Evolutionary conservation across 305 asterid genomes (phyloP).

Genomic region (Fraxinus dipetala): DNA sequence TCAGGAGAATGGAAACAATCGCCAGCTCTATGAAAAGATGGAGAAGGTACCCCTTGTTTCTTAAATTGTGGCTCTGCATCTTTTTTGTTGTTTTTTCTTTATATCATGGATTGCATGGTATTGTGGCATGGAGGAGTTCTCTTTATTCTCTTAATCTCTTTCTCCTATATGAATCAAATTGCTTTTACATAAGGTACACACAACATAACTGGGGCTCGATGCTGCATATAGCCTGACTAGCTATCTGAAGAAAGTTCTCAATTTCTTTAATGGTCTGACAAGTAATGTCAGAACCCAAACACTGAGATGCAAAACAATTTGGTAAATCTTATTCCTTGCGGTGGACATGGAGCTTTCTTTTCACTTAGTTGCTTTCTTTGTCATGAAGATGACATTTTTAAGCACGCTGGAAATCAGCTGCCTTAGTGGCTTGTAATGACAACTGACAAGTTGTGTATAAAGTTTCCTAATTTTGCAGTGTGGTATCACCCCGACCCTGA

Average conservation of each 20-base stretch:
- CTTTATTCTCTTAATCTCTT: neutral
- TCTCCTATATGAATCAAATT: neutral
- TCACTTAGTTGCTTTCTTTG: neutral
- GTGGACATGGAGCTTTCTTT: neutral
- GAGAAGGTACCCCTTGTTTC: conserved; percentile 49
- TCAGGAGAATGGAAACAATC: conserved; percentile 27
- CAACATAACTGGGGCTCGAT: neutral
- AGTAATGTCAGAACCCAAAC: neutral
- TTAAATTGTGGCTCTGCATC: conserved; percentile 10
- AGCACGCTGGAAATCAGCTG: neutral
- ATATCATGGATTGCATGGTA: conserved; percentile 6
- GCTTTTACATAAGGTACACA: conserved; percentile 4
- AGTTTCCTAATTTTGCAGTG: neutral
- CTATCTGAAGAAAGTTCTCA: neutral
- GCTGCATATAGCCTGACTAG: conserved; percentile 10
- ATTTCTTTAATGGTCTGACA: neutral
- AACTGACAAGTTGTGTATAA: neutral
- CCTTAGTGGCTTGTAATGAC: neutral
- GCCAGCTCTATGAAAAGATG: conserved; percentile 35
- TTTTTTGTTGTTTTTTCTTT: conserved; percentile 14
- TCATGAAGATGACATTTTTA: neutral
- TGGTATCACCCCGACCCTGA: neutral
- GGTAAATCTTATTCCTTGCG: neutral
- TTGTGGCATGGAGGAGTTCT: neutral
- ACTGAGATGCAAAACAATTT: neutral